These are phyloP conservation scores for Hevea brasiliensis DNA, from an alignment of 345 rosid species.

Conservation along the genomic window DNA sequence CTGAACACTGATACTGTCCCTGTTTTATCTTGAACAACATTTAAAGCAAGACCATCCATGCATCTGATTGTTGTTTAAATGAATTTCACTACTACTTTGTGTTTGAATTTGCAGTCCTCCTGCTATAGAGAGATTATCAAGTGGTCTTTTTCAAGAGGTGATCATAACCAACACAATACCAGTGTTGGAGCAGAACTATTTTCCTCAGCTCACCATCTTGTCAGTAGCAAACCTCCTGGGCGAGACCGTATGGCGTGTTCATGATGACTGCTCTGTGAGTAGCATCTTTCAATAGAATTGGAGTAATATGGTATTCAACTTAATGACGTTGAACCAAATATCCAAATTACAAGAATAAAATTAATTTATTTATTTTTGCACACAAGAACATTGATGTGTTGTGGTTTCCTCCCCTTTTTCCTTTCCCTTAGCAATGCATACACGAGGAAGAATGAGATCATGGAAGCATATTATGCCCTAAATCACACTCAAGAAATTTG, in stretches of 20 bases:
- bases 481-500: neutral
- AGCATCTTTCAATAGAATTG: conserved; percentile 27
- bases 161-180: conserved; percentile 95
- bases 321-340: conserved; percentile 12
- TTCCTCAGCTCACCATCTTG: conserved; percentile 85
- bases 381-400: conserved; percentile 6
- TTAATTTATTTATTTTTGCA: conserved; percentile 3
- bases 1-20: neutral
- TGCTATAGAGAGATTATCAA: conserved; percentile 86
- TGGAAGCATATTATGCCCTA: neutral
- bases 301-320: conserved; percentile 1
- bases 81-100: neutral
- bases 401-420: neutral
- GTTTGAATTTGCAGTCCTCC: conserved; percentile 65
- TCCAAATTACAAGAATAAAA: too few species aligned
- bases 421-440: neutral
- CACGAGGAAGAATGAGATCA: neutral
- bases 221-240: conserved; percentile 96
- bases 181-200: conserved; percentile 75
- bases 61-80: conserved; percentile 10
- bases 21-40: neutral
- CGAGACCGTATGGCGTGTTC: conserved; percentile 97
- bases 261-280: conserved; percentile 94
- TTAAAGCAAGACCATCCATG: neutral
- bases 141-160: conserved; percentile 94